Evolutionary conservation across 2,329 filamentous ascomycete genomes (phyloP), one percentile per base, ranked within the genome.

Genomic region (Sordariomycetes sp.): DNA sequence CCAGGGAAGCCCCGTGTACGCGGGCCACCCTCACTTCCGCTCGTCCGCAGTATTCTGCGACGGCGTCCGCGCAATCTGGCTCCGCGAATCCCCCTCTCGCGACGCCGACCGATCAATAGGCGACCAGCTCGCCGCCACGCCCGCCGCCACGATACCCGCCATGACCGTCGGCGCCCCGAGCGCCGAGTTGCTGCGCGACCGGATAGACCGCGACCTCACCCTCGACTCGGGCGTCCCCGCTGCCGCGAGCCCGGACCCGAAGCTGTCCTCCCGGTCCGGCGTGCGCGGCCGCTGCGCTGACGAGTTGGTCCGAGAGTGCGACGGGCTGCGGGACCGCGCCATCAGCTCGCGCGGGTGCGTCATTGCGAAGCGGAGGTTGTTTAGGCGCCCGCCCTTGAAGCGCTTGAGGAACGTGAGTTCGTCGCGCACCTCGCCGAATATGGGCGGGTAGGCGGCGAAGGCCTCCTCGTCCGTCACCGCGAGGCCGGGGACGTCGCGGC

Each of bases 131-230:
- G 84, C 86, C 36, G 83, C 87, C 36, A 91, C 81, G 64, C 85
- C 86, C 51, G 86, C 87, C 10, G 87, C 88, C 54, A 91, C 82
- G 59, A 91, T 85, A 60, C 88, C 88, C n/a, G 87, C 86, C 87
- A 90, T 90, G 60, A 90, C 87, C 8, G 85, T 84, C 1, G 86
- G 84, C 1, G 87, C 85, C 12, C 84, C 87, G 12, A 91, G 76
- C 1, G 86, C 86, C 32, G 86, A 90, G 68, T 85, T 85, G 48
- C 79, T 81, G 58, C 84, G 74, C 58, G 82, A 84, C 60, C 84
- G 76, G 63, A 75, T 86, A 51, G 85, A 88, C 62, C 84, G 77
- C 55, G 86, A 87, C 55, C 86, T 80, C 57, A 76, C 80, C 54
- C 86, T 75, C 58, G 81, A 77, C 65, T 85, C 81, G 4, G 76